These are phyloP conservation scores for Malus hybrid DNA, from an alignment of 331 rosid genomes.

Conservation along the genomic window DNA sequence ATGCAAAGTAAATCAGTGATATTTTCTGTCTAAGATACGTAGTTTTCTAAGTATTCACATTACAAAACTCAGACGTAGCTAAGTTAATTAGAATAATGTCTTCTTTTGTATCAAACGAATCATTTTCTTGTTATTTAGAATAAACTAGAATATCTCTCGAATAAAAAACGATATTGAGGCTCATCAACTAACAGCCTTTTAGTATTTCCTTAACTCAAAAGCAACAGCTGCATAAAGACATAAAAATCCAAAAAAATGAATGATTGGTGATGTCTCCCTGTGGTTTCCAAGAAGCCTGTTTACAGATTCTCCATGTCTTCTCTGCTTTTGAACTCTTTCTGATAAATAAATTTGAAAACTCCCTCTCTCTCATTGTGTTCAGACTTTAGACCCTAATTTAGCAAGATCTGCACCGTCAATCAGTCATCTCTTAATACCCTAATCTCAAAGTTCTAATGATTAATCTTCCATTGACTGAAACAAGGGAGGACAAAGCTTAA, in stretches of 20 bases:
- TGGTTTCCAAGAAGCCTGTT: slow-evolving; percentile 22
- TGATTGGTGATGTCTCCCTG: slow-evolving; percentile 16
- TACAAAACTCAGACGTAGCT: too few relatives aligned
- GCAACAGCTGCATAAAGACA: slow-evolving; percentile 17
- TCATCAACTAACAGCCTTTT: slow-evolving; percentile 15
- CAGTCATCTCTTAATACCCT: not conserved
- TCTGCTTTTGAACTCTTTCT: slow-evolving; percentile 18
- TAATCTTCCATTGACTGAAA: not conserved
- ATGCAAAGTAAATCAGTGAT: not conserved
- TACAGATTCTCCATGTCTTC: slow-evolving; percentile 41
- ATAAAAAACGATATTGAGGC: not conserved
- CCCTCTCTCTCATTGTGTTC: not conserved
- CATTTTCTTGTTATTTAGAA: too few relatives aligned
- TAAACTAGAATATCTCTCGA: too few relatives aligned
- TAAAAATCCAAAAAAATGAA: slow-evolving; percentile 18
- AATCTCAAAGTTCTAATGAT: not conserved
- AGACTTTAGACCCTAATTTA: not conserved
- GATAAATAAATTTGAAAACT: not conserved
- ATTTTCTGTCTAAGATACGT: too few relatives aligned
- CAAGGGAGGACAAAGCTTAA: not conserved
- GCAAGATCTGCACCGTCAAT: not conserved
- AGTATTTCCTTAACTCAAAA: slow-evolving; percentile 37
- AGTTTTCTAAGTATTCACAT: too few relatives aligned
- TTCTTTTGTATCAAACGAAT: too few relatives aligned
- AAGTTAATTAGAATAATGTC: too few relatives aligned